A percentile compares a stretch with the other conserved stretches of the same genome.
Evolutionary conservation across 2,329 filamentous ascomycete species (phyloP).

Genomic region (Purpureocillium takamizusanense): DNA sequence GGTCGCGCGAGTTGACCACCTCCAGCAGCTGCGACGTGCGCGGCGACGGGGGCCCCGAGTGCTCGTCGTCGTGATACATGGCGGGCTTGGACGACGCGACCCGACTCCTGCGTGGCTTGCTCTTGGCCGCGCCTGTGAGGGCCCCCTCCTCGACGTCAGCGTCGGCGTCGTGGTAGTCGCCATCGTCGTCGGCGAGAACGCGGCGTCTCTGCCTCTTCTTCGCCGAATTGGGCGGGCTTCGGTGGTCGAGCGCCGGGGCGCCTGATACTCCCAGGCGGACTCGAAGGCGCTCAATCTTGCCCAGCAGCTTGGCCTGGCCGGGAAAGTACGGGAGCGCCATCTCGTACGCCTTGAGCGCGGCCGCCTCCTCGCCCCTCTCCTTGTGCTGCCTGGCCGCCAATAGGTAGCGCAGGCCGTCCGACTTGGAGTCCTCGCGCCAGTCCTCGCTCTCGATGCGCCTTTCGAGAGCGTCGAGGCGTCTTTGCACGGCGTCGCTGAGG

Average conservation of each 20-base stretch:
- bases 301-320: constrained; percentile 65
- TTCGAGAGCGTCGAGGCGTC: constrained; percentile 75
- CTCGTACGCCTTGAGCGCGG: constrained; percentile 78
- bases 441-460: constrained; percentile 65
- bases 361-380: constrained; percentile 68
- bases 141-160: constrained; percentile 19
- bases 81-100: background rate
- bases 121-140: constrained; percentile 4
- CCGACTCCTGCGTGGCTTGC: constrained; percentile 3
- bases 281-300: constrained; percentile 58
- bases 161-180: constrained; percentile 5
- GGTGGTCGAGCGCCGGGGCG: constrained; percentile 6
- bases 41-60: constrained; percentile 29
- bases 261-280: constrained; percentile 33
- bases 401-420: constrained; percentile 75
- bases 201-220: constrained; percentile 2
- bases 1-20: constrained; percentile 66
- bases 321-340: constrained; percentile 79
- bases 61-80: background rate
- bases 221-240: background rate
- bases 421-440: constrained; percentile 57
- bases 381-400: constrained; percentile 91
- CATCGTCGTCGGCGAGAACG: constrained; percentile 2
- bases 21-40: constrained; percentile 54
- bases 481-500: constrained; percentile 70